Evolutionary conservation across 345 rosid species (phyloP).

Genomic region (Hibiscus mutabilis): DNA sequence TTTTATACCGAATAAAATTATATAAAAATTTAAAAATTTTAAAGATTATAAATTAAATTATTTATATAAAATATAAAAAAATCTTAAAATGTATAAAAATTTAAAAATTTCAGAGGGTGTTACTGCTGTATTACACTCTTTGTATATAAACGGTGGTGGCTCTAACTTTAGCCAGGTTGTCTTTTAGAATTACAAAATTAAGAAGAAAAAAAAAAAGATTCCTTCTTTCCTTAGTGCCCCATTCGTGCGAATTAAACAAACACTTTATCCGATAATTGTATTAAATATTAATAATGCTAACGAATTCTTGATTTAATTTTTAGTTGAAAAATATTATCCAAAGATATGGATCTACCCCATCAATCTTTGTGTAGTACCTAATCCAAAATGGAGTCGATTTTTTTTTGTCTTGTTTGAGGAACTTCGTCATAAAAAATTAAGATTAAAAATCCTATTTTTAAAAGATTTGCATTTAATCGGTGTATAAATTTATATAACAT

Average conservation of each 20-base stretch:
- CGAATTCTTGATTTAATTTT: not conserved
- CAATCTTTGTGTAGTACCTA: not conserved
- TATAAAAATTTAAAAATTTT: too few species aligned
- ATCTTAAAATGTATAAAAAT: too few species aligned
- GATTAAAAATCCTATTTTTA: not conserved
- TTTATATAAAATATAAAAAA: too few species aligned
- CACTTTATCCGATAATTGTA: not conserved
- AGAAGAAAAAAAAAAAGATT: not conserved
- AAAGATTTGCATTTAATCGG: too few species aligned
- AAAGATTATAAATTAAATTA: not conserved
- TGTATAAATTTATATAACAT: too few species aligned
- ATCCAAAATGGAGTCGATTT: not conserved
- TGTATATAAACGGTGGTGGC: too few species aligned
- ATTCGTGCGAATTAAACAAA: not conserved
- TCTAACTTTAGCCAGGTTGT: not conserved
- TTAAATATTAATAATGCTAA: not conserved
- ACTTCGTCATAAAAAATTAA: not conserved
- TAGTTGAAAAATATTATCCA: not conserved
- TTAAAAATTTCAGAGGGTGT: too few species aligned
- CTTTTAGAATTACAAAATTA: not conserved
- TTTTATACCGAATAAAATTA: too few species aligned
- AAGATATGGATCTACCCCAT: not conserved
- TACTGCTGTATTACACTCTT: too few species aligned
- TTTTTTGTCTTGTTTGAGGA: not conserved
- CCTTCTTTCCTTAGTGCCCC: constrained; percentile 3